A percentile compares a stretch with the other conserved stretches of the same genome.
Conservation (phyloP, 768 basidiomycete genomes). For the Rhodotorula diobovata region DNA sequence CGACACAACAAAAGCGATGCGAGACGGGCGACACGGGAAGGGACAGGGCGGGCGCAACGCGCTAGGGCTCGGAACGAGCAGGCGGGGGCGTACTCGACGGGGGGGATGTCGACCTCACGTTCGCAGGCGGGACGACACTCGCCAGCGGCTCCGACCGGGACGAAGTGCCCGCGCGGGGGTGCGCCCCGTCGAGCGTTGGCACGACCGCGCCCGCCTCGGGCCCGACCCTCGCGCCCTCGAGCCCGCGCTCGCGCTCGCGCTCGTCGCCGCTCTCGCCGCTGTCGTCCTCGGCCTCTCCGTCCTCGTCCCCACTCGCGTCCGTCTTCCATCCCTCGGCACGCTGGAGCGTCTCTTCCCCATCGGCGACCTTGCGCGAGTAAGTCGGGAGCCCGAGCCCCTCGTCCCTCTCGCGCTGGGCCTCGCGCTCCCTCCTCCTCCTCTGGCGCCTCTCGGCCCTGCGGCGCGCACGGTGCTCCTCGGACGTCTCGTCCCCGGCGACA, state of each 20-base stretch:
- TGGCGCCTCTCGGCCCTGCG: slow-evolving; percentile 4
- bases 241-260: neutral
- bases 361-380: slow-evolving; percentile 16
- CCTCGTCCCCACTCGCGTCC: slow-evolving; percentile 4
- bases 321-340: slow-evolving; percentile 20
- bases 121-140: too few relatives aligned
- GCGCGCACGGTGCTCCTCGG: neutral
- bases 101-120: too few relatives aligned
- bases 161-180: neutral
- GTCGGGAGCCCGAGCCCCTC: slow-evolving; percentile 27
- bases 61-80: neutral
- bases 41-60: too few relatives aligned
- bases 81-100: too few relatives aligned
- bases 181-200: neutral
- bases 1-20: too few relatives aligned
- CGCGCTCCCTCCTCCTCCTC: slow-evolving; percentile 15
- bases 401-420: slow-evolving; percentile 7
- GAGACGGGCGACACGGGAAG: too few relatives aligned
- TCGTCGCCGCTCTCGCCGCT: neutral
- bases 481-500: too few relatives aligned
- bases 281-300: neutral
- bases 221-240: neutral
- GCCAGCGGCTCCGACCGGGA: neutral
- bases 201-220: neutral
- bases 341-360: slow-evolving; percentile 26